These are phyloP conservation scores for Viola odorata DNA, from an alignment of 345 rosid species.

Conservation along the genomic window DNA sequence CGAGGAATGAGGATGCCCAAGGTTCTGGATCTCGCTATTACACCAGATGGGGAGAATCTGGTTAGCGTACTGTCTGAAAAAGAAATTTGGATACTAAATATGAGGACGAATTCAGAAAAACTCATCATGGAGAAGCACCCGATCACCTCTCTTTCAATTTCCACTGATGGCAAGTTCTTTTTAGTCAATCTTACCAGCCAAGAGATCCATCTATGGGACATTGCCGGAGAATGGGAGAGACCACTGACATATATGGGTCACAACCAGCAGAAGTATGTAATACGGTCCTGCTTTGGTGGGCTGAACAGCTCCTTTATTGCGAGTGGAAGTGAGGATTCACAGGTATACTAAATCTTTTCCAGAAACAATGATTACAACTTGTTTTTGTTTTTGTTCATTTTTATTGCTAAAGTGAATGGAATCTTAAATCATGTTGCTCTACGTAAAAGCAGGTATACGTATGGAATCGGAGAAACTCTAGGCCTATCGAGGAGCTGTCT, in stretches of 20 bases:
- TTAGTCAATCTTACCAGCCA: conserved; percentile 76
- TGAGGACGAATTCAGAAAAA: conserved; percentile 56
- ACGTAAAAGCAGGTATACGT: conserved; percentile 56
- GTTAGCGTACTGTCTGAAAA: conserved; percentile 52
- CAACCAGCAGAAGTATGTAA: conserved; percentile 66
- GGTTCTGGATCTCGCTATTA: conserved; percentile 74
- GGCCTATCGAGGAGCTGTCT: conserved; percentile 61
- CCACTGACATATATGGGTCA: conserved; percentile 68
- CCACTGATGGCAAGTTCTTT: conserved; percentile 57
- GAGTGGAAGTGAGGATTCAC: conserved; percentile 81
- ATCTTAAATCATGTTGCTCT: conserved; percentile 1
- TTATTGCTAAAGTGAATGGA: neutral
- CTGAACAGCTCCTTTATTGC: conserved; percentile 66
- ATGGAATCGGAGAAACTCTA: conserved; percentile 50
- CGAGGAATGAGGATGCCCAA: conserved; percentile 74
- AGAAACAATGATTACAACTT: neutral
- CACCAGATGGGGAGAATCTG: conserved; percentile 73
- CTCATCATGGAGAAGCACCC: conserved; percentile 62
- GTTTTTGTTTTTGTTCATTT: neutral
- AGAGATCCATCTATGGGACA: conserved; percentile 92
- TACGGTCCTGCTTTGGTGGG: conserved; percentile 91
- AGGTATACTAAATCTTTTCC: conserved; percentile 31
- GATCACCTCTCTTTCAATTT: conserved; percentile 59
- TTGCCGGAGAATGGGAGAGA: conserved; percentile 55
- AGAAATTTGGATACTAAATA: conserved; percentile 55